Evolutionary conservation across 148 eudicot genomes (phyloP).

Genomic region (Limonium bicolor): DNA sequence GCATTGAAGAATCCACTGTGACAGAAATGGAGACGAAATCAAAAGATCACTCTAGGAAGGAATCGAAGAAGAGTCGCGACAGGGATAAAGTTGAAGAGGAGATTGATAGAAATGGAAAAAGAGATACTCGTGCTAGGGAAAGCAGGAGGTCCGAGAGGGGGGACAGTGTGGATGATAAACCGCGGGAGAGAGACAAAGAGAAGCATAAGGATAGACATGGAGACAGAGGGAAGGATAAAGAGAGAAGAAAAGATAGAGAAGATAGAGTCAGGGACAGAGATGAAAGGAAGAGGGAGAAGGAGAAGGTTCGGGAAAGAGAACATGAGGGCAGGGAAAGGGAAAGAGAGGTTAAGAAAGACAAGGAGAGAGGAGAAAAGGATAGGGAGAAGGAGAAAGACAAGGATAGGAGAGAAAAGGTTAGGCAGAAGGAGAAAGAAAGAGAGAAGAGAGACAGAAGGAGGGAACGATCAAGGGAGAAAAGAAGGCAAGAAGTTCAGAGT

Average conservation of each 20-base stretch:
- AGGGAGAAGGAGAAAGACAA: slow-evolving; percentile 7
- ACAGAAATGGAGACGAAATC: slow-evolving; percentile 24
- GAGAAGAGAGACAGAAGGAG: slow-evolving; percentile 11
- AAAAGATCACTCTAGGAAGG: slow-evolving; percentile 16
- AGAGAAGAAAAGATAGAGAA: not conserved
- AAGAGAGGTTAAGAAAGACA: not conserved
- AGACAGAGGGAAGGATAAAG: slow-evolving; percentile 10
- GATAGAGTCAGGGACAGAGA: slow-evolving; percentile 1
- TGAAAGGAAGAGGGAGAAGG: not conserved
- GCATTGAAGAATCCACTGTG: too few relatives aligned
- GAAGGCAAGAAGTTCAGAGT: slow-evolving; percentile 27
- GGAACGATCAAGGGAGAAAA: slow-evolving; percentile 22
- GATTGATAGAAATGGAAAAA: slow-evolving; percentile 14
- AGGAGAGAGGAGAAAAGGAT: not conserved
- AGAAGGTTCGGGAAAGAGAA: not conserved
- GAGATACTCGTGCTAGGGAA: slow-evolving; percentile 10
- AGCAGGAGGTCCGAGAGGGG: slow-evolving; percentile 19
- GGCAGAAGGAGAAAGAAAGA: slow-evolving; percentile 2
- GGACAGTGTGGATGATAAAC: slow-evolving; percentile 21
- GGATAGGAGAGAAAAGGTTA: slow-evolving; percentile 6
- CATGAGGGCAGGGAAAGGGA: not conserved
- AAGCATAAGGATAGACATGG: slow-evolving; percentile 18
- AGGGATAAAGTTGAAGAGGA: slow-evolving; percentile 14
- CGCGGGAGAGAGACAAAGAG: slow-evolving; percentile 16
- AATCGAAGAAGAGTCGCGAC: slow-evolving; percentile 18